Conservation (phyloP, 1,284 basidiomycete genomes). For the Boletus smithii region DNA sequence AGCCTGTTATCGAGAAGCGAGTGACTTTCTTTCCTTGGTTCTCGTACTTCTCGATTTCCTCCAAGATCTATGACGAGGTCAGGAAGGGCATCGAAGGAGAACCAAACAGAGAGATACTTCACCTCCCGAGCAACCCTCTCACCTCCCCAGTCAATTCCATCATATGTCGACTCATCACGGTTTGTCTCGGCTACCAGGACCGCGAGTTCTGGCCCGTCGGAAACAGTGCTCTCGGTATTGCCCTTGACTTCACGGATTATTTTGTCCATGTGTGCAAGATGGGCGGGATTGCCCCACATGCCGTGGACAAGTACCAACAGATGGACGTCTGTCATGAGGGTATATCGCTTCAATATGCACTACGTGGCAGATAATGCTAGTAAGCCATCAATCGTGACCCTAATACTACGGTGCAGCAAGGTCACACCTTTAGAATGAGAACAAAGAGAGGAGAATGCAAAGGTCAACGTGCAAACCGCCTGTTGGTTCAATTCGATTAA, state of each 20-base stretch:
- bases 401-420: background rate
- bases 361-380: background rate
- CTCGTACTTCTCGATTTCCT: conserved; percentile 51
- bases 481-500: background rate
- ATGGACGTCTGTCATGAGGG: conserved; percentile 41
- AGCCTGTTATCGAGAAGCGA: conserved; percentile 72
- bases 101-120: conserved; percentile 9
- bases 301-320: conserved; percentile 76
- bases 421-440: too few species aligned
- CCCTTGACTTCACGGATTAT: conserved; percentile 42
- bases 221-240: background rate
- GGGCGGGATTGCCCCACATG: conserved; percentile 75
- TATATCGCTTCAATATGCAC: conserved; percentile 3
- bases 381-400: background rate
- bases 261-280: conserved; percentile 47
- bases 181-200: conserved; percentile 54
- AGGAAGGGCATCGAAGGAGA: background rate
- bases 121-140: conserved; percentile 70
- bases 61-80: conserved; percentile 42
- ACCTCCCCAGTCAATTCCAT: conserved; percentile 73
- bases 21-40: conserved; percentile 54
- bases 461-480: conserved; percentile 5
- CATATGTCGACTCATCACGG: conserved; percentile 60
- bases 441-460: too few species aligned
- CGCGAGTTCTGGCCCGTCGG: conserved; percentile 37